Evolutionary conservation across 1,284 basidiomycete species (phyloP), one percentile per base, ranked within the genome.

Genomic region (Ceratobasidium sp.): DNA sequence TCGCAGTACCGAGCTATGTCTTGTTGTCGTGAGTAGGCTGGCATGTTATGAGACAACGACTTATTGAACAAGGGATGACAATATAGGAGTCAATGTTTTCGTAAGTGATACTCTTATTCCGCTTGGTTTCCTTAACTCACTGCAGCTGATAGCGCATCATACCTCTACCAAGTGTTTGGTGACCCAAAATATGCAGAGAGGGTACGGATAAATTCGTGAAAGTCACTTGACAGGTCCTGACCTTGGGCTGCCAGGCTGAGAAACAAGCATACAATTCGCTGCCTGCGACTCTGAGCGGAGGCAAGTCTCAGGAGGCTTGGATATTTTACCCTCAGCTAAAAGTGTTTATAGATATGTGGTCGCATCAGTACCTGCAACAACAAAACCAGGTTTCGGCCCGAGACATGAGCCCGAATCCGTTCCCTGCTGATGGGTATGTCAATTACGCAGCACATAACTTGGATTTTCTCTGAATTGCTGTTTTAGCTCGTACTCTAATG

Each of bases 61-160:
- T 51, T n/a, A 44, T 67, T 78, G 7, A 72, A 20, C 6, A 20
- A 28, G 33, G 7, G 0, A 20, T 6, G 53, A 40, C 56, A 12
- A 76, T 72, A 13, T 73, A 90, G 89, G 90, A 91, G 87, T 89
- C 89, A 3, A 90, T 91, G 89, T 91, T 90, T 83, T 90, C 90
- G 88, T 90, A 80, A 78, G 89, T 83, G 0, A 58, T 55, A 44
- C 39, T 20, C 7, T 39, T 53, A 42, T 18, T 64, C 20, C 15
- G 28, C 39, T 46, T 56, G 33, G n/a, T 18, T 66, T 51, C 49
- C 77, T 42, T 39, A 71, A n/a, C 76, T 44, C 39, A 28, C 61
- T 33, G 33, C 33, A 44, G 58, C 42, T 10, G 40, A 10, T 75
- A 90, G 89, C 18, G 89, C 88, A 12, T 90, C 89, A 12, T 90